Conservation (phyloP, 768 basidiomycete genomes). For the Coprinellus aureogranulatus region DNA sequence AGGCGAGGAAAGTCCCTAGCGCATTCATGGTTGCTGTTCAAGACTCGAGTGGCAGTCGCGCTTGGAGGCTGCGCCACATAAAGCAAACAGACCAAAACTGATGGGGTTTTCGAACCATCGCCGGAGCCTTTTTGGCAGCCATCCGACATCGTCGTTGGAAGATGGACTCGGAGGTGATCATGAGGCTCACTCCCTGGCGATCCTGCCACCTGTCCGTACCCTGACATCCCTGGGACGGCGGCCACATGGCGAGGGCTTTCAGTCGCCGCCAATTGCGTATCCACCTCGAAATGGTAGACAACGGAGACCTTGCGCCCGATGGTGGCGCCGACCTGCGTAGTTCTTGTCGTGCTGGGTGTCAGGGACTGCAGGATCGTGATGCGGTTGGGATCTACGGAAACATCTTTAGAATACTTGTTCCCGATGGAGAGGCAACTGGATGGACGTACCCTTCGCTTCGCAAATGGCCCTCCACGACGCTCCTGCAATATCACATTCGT, state of each 20-base stretch:
- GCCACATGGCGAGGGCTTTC: background rate
- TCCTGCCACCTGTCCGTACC: background rate
- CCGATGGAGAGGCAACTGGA: background rate
- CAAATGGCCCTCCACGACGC: constrained; percentile 51
- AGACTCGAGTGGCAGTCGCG: too few species aligned
- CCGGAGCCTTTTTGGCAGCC: too few species aligned
- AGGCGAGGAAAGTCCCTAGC: too few species aligned
- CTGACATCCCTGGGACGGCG: background rate
- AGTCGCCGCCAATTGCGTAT: background rate
- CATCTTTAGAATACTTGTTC: background rate
- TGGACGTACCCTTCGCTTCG: constrained; percentile 37
- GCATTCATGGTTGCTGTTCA: too few species aligned
- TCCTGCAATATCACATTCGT: constrained; percentile 49
- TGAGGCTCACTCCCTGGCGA: too few species aligned
- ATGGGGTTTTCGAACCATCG: too few species aligned
- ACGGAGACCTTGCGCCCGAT: constrained; percentile 16
- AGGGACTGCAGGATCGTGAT: constrained; percentile 55
- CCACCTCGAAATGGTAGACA: constrained; percentile 20
- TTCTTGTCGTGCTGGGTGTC: constrained; percentile 10
- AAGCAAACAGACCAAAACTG: too few species aligned
- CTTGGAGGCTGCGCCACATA: too few species aligned
- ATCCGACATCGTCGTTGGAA: too few species aligned
- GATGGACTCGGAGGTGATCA: too few species aligned
- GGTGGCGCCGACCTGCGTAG: background rate
- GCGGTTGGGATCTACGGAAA: constrained; percentile 42